A percentile compares a stretch with the other conserved stretches of the same genome.
Evolutionary conservation across 1,284 basidiomycete species (phyloP).

Genomic region (Mycocalia duriaeana): DNA sequence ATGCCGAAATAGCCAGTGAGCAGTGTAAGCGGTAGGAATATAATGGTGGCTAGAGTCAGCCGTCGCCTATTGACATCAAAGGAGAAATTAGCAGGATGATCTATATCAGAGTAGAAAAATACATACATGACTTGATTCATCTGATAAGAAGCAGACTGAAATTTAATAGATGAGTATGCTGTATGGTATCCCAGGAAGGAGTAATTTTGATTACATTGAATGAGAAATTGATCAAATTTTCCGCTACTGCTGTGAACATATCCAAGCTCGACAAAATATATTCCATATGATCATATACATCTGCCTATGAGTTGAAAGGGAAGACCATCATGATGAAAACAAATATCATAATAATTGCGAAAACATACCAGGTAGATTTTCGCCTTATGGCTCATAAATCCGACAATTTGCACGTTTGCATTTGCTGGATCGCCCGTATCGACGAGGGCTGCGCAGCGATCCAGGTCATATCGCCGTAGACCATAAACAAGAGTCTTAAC

Average conservation of each 20-base stretch:
- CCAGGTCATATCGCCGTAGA: conserved; percentile 59
- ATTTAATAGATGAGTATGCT: background rate
- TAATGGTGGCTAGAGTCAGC: conserved; percentile 54
- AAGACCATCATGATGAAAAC: background rate
- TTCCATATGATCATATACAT: conserved; percentile 70
- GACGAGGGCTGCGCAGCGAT: conserved; percentile 53
- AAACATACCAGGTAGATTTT: conserved; percentile 60
- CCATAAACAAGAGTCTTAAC: conserved; percentile 64
- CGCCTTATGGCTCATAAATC: conserved; percentile 64
- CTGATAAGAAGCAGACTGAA: conserved; percentile 60
- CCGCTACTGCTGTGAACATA: conserved; percentile 62
- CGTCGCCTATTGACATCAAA: conserved; percentile 29
- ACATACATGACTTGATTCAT: conserved; percentile 68
- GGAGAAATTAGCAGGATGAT: conserved; percentile 4
- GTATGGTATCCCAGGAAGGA: background rate
- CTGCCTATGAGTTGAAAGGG: conserved; percentile 49
- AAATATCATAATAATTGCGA: background rate
- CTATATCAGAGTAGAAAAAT: conserved; percentile 2
- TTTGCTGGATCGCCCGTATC: conserved; percentile 29
- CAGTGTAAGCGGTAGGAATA: conserved; percentile 66
- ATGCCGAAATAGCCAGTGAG: conserved; percentile 73
- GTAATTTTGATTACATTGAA: conserved; percentile 27
- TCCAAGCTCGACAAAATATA: conserved; percentile 61
- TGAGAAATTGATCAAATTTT: conserved; percentile 68
- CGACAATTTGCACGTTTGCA: conserved; percentile 35